Evolutionary conservation across 1,284 basidiomycete genomes (phyloP), one percentile per base, ranked within the genome.

Genomic region (Fomitopsis schrenkii): DNA sequence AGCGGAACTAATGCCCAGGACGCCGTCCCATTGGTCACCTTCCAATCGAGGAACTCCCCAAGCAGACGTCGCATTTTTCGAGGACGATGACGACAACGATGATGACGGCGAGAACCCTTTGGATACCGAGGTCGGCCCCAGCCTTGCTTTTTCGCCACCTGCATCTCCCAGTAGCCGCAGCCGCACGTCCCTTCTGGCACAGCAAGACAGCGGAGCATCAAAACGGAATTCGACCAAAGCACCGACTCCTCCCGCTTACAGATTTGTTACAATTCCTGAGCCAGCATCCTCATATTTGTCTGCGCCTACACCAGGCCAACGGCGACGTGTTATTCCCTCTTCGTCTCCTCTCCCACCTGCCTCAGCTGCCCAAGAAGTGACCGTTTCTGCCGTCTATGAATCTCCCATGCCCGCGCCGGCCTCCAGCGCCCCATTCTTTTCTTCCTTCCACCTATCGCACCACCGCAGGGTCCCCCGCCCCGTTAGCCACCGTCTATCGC

Each of bases 261-360:
- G 38, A 14, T 4, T 17, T 28, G 35, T 10, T 12, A 22, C 12
- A 6, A 35, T n/a, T 40, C 52, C 35, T 12, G 52, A 22, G 19
- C 52, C 52, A 3, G 15, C 45, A 22, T 61, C 58, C 14, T 69
- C 68, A n/a, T 67, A 68, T 42, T 67, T 68, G 58, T 62, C 62
- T 14, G 62, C 72, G 5, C 77, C 78, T 17, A 76, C 76, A 15
- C 77, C 77, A 36, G 76, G 73, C 3, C 76, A 78, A 61, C 71
- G 74, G 58, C 66, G 62, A 58, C 68, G 50, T 10, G 41, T 42
- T 40, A 55, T 42, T n/a, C 19, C 52, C 26, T 50, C 62, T 36
- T 46, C 59, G 17, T 48, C 61, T 6, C 55, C 58, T 19, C 58
- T 41, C 7, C 35, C 58, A n/a, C 19, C 22, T 38, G 38, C 57